A percentile compares a stretch with the other conserved stretches of the same genome.
Evolutionary conservation across 768 basidiomycete genomes (phyloP).

Genomic region (Serendipita sp.): DNA sequence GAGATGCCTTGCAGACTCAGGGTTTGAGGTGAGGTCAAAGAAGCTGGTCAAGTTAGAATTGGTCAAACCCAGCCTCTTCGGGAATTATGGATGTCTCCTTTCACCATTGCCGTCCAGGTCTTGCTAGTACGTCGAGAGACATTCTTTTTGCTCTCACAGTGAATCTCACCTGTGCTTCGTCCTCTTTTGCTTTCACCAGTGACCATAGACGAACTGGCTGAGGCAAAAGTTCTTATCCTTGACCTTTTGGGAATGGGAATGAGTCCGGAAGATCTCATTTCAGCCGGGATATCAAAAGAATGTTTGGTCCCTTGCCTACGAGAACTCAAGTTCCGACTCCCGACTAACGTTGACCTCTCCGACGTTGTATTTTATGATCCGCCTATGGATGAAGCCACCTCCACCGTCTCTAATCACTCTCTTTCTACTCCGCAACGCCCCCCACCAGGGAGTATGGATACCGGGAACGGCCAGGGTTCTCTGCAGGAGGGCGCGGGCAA

Average conservation of each 20-base stretch:
- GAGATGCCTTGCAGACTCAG: too few species aligned
- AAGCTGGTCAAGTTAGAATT: too few species aligned
- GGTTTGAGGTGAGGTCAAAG: too few species aligned
- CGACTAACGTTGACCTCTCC: slow-evolving; percentile 11
- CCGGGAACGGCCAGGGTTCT: background rate
- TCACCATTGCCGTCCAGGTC: background rate
- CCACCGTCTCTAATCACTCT: background rate
- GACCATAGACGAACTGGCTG: background rate
- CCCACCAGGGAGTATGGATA: background rate
- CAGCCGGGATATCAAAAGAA: background rate
- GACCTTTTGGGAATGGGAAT: background rate
- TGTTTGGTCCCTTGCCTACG: background rate
- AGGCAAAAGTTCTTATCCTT: background rate
- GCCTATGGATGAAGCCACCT: background rate
- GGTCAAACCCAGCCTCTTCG: too few species aligned
- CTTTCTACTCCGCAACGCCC: background rate
- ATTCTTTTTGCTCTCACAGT: background rate
- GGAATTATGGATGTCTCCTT: too few species aligned
- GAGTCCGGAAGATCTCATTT: background rate
- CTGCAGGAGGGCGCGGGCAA: too few species aligned
- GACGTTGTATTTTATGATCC: background rate
- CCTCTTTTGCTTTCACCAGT: background rate
- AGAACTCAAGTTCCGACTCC: slow-evolving; percentile 16
- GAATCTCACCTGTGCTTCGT: background rate
- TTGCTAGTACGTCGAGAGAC: background rate